Percentiles rank a stretch among this genome's conserved stretches.
phyloP scores from a whole-genome alignment of 305 asterid genomes.

The Rubia balearica region DNA sequence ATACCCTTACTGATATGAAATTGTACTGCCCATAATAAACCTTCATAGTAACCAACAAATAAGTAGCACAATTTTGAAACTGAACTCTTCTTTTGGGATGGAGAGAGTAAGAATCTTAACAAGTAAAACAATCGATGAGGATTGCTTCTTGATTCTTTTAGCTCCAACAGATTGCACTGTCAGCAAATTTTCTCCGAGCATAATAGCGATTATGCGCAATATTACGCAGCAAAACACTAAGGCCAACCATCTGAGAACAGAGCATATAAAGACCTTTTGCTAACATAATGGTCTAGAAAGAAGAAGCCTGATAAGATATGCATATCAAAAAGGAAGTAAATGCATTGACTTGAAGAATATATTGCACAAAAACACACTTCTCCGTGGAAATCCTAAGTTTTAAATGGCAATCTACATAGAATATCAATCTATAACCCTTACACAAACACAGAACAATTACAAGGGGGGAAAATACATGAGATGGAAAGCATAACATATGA shows the following conservation, averaged over 20 bases:
- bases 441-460: conserved; percentile 5
- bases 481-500: conserved; percentile 3
- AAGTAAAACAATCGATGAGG: no score
- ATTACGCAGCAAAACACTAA: not conserved
- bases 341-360: not conserved
- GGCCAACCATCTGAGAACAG: not conserved
- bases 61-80: no score
- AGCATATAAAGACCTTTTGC: not conserved
- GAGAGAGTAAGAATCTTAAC: no score
- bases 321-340: not conserved
- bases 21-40: no score
- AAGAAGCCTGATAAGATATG: not conserved
- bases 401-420: not conserved
- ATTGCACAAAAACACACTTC: conserved; percentile 1
- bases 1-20: no score
- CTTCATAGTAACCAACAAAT: no score
- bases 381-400: conserved; percentile 4
- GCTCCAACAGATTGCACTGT: no score
- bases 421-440: conserved; percentile 7
- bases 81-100: no score
- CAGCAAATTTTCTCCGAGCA: no score
- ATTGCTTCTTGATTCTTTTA: no score
- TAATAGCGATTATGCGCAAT: no score
- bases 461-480: conserved; percentile 3
- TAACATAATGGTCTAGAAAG: not conserved